A percentile compares a stretch with the other conserved stretches of the same genome.
Evolutionary conservation across 805 yeast species (phyloP).

Genomic region (Metschnikowia dekortorum): DNA sequence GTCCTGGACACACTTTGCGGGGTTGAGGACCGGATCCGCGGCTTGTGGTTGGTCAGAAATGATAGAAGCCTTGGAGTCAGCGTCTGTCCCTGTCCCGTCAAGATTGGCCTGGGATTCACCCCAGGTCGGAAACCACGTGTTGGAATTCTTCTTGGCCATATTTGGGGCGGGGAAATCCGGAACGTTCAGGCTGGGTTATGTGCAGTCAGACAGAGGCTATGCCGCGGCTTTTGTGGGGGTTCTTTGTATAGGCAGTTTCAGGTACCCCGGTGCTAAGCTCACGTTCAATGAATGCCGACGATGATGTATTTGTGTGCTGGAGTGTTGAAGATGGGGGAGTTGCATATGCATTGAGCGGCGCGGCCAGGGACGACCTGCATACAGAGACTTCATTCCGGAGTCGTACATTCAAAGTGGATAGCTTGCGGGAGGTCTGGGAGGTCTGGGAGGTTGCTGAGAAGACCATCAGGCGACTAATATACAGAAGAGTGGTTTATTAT

Average conservation of each 20-base stretch:
- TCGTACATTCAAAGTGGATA: neutral
- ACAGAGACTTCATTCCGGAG: neutral
- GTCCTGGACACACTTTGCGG: neutral
- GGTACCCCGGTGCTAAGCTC: neutral
- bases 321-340: neutral
- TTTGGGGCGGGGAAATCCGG: neutral
- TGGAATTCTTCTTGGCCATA: neutral
- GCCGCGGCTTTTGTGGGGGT: neutral
- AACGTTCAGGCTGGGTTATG: neutral
- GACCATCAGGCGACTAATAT: too few species aligned
- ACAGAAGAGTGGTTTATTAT: too few species aligned
- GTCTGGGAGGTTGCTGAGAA: too few species aligned
- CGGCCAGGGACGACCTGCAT: neutral
- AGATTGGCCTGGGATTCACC: neutral
- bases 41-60: neutral
- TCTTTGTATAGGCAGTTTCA: neutral
- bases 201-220: neutral
- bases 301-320: neutral
- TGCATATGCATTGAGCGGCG: constrained; percentile 1
- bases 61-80: too few species aligned
- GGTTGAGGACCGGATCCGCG: neutral
- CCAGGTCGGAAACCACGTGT: constrained; percentile 1
- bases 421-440: too few species aligned
- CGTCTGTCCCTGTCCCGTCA: too few species aligned
- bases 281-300: too few species aligned